phyloP scores from a whole-genome alignment of 1,284 basidiomycete genomes.

The Trametes versicolor region DNA sequence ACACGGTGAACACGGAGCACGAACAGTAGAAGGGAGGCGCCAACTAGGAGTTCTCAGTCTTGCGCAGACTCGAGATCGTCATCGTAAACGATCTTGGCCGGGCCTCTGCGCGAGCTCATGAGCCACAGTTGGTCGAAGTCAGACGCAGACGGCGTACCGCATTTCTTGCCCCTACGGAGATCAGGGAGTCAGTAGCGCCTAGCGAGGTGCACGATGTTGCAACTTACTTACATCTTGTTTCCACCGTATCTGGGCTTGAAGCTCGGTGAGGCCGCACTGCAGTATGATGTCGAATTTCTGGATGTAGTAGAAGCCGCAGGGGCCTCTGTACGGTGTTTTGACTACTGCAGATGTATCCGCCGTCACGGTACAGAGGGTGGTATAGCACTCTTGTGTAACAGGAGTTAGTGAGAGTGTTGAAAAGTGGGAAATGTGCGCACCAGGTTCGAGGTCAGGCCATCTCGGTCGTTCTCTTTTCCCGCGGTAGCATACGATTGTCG shows the following conservation, averaged over 20 bases:
- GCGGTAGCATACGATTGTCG: conserved; percentile 53
- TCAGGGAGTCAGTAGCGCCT: not conserved
- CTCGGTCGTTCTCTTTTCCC: conserved; percentile 48
- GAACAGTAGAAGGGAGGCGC: too few relatives aligned
- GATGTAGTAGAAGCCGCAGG: conserved; percentile 45
- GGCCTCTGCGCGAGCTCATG: conserved; percentile 8
- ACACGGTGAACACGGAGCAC: too few relatives aligned
- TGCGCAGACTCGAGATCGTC: conserved; percentile 15
- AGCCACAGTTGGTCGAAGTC: not conserved
- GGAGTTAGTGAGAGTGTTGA: not conserved
- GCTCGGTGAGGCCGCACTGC: conserved; percentile 57
- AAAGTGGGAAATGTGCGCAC: conserved; percentile 37
- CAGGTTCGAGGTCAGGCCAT: conserved; percentile 57
- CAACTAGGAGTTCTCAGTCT: too few relatives aligned
- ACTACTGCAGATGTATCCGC: conserved; percentile 51
- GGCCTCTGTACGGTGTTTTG: conserved; percentile 29
- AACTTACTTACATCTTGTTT: conserved; percentile 45
- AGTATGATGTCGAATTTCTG: conserved; percentile 58
- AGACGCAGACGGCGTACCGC: conserved; percentile 9
- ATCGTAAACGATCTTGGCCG: conserved; percentile 29
- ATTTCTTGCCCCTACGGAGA: conserved; percentile 20
- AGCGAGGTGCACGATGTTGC: not conserved
- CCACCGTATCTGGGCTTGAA: conserved; percentile 58
- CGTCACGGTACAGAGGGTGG: conserved; percentile 51
- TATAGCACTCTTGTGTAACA: conserved; percentile 46